These are phyloP conservation scores for Penicillium silybi DNA, from an alignment of 495 filamentous ascomycete species.

Conservation along the genomic window DNA sequence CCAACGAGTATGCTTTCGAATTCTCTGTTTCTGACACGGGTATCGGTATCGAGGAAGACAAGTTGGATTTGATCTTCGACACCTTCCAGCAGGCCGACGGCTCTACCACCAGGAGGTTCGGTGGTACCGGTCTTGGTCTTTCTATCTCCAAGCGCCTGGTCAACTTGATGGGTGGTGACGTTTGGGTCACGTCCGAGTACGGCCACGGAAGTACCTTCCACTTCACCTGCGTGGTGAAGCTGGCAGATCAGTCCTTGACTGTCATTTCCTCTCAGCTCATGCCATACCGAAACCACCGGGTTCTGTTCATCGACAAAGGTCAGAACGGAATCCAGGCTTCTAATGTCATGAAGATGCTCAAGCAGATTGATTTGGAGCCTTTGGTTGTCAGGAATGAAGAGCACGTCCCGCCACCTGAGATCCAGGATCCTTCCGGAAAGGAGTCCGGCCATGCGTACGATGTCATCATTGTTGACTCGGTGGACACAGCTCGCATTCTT, in stretches of 20 bases:
- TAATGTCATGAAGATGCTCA: conserved; percentile 76
- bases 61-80: conserved; percentile 97
- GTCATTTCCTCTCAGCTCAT: conserved; percentile 79
- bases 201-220: conserved; percentile 93
- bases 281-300: conserved; percentile 82
- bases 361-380: conserved; percentile 73
- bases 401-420: conserved; percentile 58
- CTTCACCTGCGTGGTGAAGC: conserved; percentile 91
- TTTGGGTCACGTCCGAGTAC: conserved; percentile 94
- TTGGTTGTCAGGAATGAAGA: conserved; percentile 70
- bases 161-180: conserved; percentile 94
- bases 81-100: conserved; percentile 99
- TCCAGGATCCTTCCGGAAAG: conserved; percentile 50
- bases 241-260: conserved; percentile 76
- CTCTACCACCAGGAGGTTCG: conserved; percentile 94
- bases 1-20: conserved; percentile 86
- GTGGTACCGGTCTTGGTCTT: conserved; percentile 90
- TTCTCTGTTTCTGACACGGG: conserved; percentile 97
- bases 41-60: conserved; percentile 94
- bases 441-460: conserved; percentile 74
- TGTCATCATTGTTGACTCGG: conserved; percentile 94
- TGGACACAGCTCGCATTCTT: conserved; percentile 80
- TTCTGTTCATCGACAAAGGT: conserved; percentile 95
- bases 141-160: conserved; percentile 96
- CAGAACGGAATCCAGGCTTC: conserved; percentile 67